phyloP scores from a whole-genome alignment of 2,329 filamentous ascomycete species.

The Alternaria infectoria region DNA sequence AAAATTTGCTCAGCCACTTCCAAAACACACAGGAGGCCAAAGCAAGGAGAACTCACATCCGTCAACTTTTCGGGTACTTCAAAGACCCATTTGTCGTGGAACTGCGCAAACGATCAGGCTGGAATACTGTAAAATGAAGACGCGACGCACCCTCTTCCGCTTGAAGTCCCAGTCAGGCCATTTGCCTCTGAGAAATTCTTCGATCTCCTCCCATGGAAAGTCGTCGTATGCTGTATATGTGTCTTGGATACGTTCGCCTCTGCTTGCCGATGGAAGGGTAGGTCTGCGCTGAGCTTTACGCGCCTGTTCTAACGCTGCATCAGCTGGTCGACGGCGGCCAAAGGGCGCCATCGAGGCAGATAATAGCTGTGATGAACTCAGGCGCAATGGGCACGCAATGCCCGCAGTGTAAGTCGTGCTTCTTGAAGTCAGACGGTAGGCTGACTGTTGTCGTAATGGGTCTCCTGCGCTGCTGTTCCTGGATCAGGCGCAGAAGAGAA shows the following conservation, averaged over 20 bases:
- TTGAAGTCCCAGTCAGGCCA: constrained; percentile 23
- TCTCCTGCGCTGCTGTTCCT: not conserved
- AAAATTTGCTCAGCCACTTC: constrained; percentile 1
- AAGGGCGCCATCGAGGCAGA: not conserved
- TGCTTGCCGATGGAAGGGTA: constrained; percentile 4
- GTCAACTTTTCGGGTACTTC: constrained; percentile 18
- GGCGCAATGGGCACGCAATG: not conserved
- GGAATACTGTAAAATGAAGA: not conserved
- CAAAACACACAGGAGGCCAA: too few relatives aligned
- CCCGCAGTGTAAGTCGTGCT: not conserved
- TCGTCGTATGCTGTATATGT: constrained; percentile 20
- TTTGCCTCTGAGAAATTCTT: constrained; percentile 14
- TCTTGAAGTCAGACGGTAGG: not conserved
- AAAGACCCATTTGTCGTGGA: constrained; percentile 19
- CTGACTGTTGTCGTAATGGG: not conserved
- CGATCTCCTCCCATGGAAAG: constrained; percentile 23
- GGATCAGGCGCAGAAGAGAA: not conserved
- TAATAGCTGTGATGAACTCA: not conserved
- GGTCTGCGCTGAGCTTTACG: constrained; percentile 11
- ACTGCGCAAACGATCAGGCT: constrained; percentile 6
- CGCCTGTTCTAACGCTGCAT: constrained; percentile 4
- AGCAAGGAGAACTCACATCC: not conserved
- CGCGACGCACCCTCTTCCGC: not conserved
- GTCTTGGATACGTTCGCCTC: constrained; percentile 12
- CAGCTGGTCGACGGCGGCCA: not conserved